A percentile compares a stretch with the other conserved stretches of the same genome.
Conservation (phyloP, 139 green algal genomes). For the Chlamydomonas asymmetrica region DNA sequence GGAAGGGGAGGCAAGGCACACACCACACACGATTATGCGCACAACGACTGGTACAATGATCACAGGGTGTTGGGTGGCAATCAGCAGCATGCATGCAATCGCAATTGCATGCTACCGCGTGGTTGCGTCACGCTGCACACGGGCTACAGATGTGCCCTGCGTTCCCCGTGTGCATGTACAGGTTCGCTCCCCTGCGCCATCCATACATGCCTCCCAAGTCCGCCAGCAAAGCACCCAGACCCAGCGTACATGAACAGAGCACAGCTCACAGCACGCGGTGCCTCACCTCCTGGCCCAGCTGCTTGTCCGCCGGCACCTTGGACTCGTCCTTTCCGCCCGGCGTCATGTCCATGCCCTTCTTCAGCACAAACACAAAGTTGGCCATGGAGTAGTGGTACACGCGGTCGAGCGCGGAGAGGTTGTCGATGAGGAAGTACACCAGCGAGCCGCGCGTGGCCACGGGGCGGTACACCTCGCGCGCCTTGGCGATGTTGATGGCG, state of each 20-base stretch:
- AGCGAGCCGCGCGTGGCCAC: slow-evolving; percentile 80
- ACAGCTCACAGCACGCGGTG: slow-evolving; percentile 69
- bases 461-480: slow-evolving; percentile 80
- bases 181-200: no score
- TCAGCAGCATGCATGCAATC: no score
- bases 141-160: no score
- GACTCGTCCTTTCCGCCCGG: slow-evolving; percentile 62
- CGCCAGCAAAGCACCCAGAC: no score
- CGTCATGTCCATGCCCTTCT: slow-evolving; percentile 81
- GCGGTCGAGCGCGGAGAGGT: slow-evolving; percentile 81
- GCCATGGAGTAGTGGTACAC: slow-evolving; percentile 95
- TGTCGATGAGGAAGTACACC: slow-evolving; percentile 91
- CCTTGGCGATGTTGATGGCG: slow-evolving; percentile 76
- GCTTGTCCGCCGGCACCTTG: slow-evolving; percentile 41
- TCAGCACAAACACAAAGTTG: slow-evolving; percentile 84
- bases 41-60: no score
- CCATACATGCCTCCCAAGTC: no score
- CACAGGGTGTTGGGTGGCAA: slow-evolving; percentile 65
- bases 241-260: no score
- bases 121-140: no score
- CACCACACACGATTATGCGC: no score
- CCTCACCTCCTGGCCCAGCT: slow-evolving; percentile 51
- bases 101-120: no score
- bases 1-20: no score
- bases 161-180: no score